These are phyloP conservation scores for Pestalotiopsis sp. DNA, from an alignment of 2,329 filamentous ascomycete species.

Conservation along the genomic window DNA sequence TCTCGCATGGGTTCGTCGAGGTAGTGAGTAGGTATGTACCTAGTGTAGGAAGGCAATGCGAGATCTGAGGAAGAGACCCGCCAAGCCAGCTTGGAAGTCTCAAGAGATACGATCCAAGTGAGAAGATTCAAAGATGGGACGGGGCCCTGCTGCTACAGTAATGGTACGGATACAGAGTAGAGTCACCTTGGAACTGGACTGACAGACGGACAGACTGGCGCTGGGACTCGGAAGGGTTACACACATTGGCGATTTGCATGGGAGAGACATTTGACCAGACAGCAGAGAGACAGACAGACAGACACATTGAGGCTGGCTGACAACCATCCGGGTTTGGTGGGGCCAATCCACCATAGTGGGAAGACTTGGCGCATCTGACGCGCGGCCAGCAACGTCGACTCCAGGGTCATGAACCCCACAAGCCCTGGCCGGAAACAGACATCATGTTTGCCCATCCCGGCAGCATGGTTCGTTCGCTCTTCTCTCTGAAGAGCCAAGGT, in stretches of 20 bases:
- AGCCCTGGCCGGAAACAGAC: neutral
- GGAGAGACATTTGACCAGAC: too few species aligned
- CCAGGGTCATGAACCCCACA: slow-evolving; percentile 6
- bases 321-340: neutral
- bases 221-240: too few species aligned
- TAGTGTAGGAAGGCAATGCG: neutral
- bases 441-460: slow-evolving; percentile 12
- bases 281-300: too few species aligned
- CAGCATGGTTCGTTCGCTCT: neutral
- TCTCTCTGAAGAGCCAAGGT: neutral
- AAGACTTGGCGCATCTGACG: slow-evolving; percentile 13
- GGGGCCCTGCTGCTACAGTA: neutral
- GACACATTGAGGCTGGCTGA: slow-evolving; percentile 3
- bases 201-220: too few species aligned
- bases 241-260: too few species aligned
- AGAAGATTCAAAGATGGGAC: neutral
- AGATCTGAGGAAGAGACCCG: neutral
- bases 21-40: neutral
- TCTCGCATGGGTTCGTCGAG: neutral
- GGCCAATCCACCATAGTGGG: slow-evolving; percentile 1
- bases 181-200: too few species aligned
- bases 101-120: slow-evolving; percentile 1
- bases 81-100: slow-evolving; percentile 12
- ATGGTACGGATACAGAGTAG: too few species aligned
- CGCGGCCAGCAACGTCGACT: slow-evolving; percentile 12